phyloP scores from a whole-genome alignment of 768 basidiomycete genomes.

The Dacryopinax spathularia region DNA sequence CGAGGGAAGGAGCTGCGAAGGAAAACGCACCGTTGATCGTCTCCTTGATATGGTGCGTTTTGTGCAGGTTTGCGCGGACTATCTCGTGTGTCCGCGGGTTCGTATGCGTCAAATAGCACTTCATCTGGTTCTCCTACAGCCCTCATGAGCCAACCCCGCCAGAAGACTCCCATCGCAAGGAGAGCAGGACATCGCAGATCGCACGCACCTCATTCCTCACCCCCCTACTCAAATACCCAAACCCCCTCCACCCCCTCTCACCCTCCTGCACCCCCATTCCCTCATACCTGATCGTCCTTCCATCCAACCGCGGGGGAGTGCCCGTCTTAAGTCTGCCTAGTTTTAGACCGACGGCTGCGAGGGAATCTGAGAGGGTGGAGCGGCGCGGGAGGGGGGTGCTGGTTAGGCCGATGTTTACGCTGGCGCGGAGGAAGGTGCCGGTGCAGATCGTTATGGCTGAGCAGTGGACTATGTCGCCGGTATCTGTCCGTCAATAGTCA shows the following conservation, averaged over 20 bases:
- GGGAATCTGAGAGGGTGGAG: constrained; percentile 59
- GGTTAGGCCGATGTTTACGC: constrained; percentile 45
- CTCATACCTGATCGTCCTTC: constrained; percentile 53
- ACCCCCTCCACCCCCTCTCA: constrained; percentile 50
- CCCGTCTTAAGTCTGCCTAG: constrained; percentile 69
- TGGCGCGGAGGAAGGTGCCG: not conserved
- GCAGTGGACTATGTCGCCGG: constrained; percentile 6
- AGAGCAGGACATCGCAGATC: not conserved
- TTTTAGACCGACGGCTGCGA: constrained; percentile 59
- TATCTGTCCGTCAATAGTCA: constrained; percentile 1
- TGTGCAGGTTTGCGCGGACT: constrained; percentile 60
- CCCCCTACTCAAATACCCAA: constrained; percentile 54
- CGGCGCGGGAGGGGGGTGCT: constrained; percentile 47
- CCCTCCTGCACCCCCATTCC: constrained; percentile 50
- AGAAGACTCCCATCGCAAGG: not conserved
- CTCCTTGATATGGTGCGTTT: constrained; percentile 75
- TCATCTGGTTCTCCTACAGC: constrained; percentile 52
- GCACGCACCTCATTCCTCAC: constrained; percentile 55
- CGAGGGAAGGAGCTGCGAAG: not conserved
- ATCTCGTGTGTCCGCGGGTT: constrained; percentile 58
- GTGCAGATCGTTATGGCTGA: not conserved
- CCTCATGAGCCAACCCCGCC: no score
- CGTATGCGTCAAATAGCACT: constrained; percentile 60
- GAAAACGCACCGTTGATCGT: constrained; percentile 56
- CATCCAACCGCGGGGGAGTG: constrained; percentile 68